Evolutionary conservation across 352 stramenopile species (phyloP), one percentile per base, ranked within the genome.

Genomic region (Elongisporangium undulatum): DNA sequence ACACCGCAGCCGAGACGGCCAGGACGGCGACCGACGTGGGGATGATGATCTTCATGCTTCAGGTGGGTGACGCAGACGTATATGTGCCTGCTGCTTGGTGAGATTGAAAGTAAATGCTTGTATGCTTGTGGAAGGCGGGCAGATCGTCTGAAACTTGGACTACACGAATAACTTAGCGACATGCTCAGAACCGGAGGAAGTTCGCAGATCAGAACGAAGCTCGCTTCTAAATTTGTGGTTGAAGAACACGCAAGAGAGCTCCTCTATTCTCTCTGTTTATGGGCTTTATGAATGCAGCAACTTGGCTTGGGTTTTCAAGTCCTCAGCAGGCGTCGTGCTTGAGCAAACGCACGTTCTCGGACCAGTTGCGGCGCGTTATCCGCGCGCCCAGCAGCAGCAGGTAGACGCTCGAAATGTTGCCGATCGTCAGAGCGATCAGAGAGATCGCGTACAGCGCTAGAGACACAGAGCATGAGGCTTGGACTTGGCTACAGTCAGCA

Each of bases 341-440:
- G 58, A 77, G 67, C 51, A 82, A 51, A 6, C 53, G 52, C 20
- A 59, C 55, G 59, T 68, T 62, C 58, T 79, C 63, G 19, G 58
- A 67, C 70, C 73, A 82, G 58, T 82, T 69, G 41, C 67, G 59
- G 49, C 64, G 74, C 19, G 71, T 82, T 67, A 82, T 82, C 23
- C 74, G 38, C 48, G 74, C 69, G 22, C 71, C 74, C 1, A 82
- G 74, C 1, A 82, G 63, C 41, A 82, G 54, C 48, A 78, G 63
- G 45, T 82, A 82, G 10, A 68, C 55, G 4, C 71, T 69, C 22
- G 74, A 71, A 26, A 79, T 58, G 45, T 65, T 77, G 23, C 62
- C 71, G 19, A 78, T 55, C 39, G 74, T 77, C 7, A 82, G 64
- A 29, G 68, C 59, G 13, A 78, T 64, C 15, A 82, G 63, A 21